A percentile compares a stretch with the other conserved stretches of the same genome.
Evolutionary conservation across 1,139 yeast genomes (phyloP).

Genomic region (Meyerozyma sp.): DNA sequence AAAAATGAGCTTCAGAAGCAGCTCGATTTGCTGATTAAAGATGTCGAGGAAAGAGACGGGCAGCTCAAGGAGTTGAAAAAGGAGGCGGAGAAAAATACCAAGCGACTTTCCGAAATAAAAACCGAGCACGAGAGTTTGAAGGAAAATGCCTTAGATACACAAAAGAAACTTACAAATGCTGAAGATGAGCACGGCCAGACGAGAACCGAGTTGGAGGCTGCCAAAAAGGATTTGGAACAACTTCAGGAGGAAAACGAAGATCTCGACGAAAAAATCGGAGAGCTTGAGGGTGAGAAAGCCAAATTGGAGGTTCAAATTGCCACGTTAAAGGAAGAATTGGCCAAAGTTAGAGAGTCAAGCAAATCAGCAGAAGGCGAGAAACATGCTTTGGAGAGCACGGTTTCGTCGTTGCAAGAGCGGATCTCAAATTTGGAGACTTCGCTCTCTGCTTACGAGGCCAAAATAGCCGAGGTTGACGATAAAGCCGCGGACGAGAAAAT

Average conservation of each 20-base stretch:
- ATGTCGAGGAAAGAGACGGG: conserved; percentile 14
- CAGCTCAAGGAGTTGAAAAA: not conserved
- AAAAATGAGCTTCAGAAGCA: conserved; percentile 1
- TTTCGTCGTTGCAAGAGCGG: not conserved
- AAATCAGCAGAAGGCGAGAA: not conserved
- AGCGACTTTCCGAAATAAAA: not conserved
- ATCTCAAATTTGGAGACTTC: not conserved
- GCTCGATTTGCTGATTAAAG: not conserved
- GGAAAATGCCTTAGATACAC: not conserved
- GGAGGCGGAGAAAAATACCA: not conserved
- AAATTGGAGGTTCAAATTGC: conserved; percentile 4
- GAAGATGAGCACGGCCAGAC: conserved; percentile 4
- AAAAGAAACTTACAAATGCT: not conserved
- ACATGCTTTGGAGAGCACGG: not conserved
- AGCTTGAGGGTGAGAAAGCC: conserved; percentile 6
- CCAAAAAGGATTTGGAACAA: conserved; percentile 3
- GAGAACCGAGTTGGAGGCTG: conserved; percentile 7
- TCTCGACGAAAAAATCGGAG: conserved; percentile 4
- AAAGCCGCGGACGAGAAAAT: not conserved
- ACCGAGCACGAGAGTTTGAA: not conserved
- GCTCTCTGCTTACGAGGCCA: not conserved
- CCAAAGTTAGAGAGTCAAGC: not conserved
- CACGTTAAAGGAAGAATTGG: conserved; percentile 10
- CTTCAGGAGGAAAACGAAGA: conserved; percentile 2
- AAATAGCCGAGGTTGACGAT: not conserved